Percentiles rank a stretch among this genome's conserved stretches.
Evolutionary conservation across 495 filamentous ascomycete genomes (phyloP).

Genomic region (Neurospora hispaniola): DNA sequence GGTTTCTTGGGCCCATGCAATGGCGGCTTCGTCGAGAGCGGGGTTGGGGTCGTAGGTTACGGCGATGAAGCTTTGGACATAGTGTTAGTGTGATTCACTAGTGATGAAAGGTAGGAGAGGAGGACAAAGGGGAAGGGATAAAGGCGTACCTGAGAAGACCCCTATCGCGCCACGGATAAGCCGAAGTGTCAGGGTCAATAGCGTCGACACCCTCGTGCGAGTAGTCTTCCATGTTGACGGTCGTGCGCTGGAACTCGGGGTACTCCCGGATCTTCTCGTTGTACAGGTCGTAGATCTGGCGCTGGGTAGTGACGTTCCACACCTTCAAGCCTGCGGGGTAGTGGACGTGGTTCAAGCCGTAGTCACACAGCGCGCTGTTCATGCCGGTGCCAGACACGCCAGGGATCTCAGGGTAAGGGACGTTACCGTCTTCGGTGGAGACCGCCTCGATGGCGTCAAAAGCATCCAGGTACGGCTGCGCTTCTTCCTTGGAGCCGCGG

Average conservation of each 20-base stretch:
- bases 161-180: conserved; percentile 31
- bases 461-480: conserved; percentile 30
- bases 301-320: conserved; percentile 36
- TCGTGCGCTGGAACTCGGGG: conserved; percentile 23
- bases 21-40: not conserved
- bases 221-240: conserved; percentile 49
- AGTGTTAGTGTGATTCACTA: not conserved
- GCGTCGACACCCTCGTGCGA: conserved; percentile 35
- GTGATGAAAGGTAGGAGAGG: not conserved
- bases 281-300: conserved; percentile 32
- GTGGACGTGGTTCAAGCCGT: conserved; percentile 36
- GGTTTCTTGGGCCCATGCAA: not conserved
- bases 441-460: conserved; percentile 38
- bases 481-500: conserved; percentile 35
- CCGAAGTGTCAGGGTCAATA: conserved; percentile 22
- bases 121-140: not conserved
- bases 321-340: conserved; percentile 38
- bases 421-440: conserved; percentile 17
- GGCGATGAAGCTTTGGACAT: not conserved
- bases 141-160: not conserved
- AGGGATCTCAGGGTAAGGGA: conserved; percentile 36
- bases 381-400: conserved; percentile 30
- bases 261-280: conserved; percentile 11
- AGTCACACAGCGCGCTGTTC: conserved; percentile 32
- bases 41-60: not conserved